These are phyloP conservation scores for Tricholoma saponaceum DNA, from an alignment of 768 basidiomycete genomes.

Conservation along the genomic window DNA sequence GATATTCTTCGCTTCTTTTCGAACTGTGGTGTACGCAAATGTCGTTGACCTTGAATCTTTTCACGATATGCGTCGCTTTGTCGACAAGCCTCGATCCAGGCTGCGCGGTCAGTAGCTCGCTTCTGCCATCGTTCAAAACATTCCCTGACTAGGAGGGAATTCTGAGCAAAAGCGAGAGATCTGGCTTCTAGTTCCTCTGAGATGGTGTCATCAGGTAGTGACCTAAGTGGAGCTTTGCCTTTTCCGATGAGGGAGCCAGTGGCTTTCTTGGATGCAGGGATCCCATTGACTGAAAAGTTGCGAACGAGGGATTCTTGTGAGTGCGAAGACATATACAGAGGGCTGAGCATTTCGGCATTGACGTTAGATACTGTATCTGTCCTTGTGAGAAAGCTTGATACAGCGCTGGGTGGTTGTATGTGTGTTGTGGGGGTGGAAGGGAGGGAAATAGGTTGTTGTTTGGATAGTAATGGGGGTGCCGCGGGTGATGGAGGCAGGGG, in stretches of 20 bases:
- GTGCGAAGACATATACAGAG: slow-evolving; percentile 34
- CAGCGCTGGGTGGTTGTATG: slow-evolving; percentile 25
- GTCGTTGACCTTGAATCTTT: slow-evolving; percentile 32
- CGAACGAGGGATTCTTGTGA: slow-evolving; percentile 13
- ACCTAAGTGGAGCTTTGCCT: slow-evolving; percentile 20
- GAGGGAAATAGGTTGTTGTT: slow-evolving; percentile 40
- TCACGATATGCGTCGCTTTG: slow-evolving; percentile 60
- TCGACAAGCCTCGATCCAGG: slow-evolving; percentile 59
- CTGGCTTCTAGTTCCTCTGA: slow-evolving; percentile 32
- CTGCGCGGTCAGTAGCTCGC: slow-evolving; percentile 38
- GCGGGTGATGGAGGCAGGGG: slow-evolving; percentile 17
- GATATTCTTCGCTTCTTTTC: slow-evolving; percentile 35
- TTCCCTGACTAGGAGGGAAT: slow-evolving; percentile 34
- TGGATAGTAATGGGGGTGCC: slow-evolving; percentile 35
- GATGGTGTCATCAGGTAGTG: slow-evolving; percentile 22
- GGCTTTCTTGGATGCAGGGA: neutral
- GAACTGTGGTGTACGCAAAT: slow-evolving; percentile 9
- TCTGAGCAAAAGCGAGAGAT: slow-evolving; percentile 39
- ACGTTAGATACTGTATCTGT: slow-evolving; percentile 16
- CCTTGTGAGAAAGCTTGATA: slow-evolving; percentile 27
- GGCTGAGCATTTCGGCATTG: slow-evolving; percentile 38
- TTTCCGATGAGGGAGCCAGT: slow-evolving; percentile 17
- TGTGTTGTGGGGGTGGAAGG: slow-evolving; percentile 40
- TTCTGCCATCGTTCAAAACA: slow-evolving; percentile 45
- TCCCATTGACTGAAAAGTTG: slow-evolving; percentile 7